Conservation (phyloP, 208 protist species). For the Acanthamoeba healyi region DNA sequence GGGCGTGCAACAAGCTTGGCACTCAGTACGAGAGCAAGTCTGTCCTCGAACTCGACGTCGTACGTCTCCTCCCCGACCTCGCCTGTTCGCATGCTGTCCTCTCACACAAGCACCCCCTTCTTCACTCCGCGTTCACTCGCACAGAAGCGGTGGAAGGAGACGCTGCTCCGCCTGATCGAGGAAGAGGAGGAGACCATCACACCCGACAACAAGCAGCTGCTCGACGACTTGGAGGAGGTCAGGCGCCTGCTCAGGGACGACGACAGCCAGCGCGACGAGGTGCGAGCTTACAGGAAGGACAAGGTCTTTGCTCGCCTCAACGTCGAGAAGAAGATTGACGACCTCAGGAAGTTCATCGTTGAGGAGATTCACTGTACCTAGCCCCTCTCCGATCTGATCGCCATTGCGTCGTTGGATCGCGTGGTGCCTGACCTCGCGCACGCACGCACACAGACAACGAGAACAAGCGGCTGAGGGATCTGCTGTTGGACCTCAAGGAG, state of each 20-base stretch:
- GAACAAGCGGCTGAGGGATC: conserved; percentile 7
- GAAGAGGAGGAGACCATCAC: conserved; percentile 3
- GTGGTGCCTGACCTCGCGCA: no score
- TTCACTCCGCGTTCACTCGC: neutral
- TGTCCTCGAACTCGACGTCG: neutral
- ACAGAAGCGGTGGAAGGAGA: conserved; percentile 44
- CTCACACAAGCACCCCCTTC: no score
- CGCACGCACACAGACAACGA: neutral
- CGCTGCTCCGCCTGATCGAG: neutral
- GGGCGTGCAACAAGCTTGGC: conserved; percentile 70
- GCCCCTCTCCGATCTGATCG: no score
- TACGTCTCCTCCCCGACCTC: neutral
- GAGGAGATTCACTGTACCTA: conserved; percentile 12
- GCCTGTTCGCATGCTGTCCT: neutral
- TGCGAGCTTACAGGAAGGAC: conserved; percentile 62
- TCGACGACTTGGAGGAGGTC: conserved; percentile 57
- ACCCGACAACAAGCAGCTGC: conserved; percentile 38
- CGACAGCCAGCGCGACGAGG: conserved; percentile 61
- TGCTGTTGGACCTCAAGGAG: conserved; percentile 55
- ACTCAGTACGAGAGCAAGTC: conserved; percentile 51
- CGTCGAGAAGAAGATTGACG: conserved; percentile 46
- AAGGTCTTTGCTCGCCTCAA: conserved; percentile 52
- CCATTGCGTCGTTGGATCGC: no score
- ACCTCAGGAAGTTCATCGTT: conserved; percentile 34
- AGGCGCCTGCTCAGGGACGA: conserved; percentile 42